phyloP scores from a whole-genome alignment of 1,139 yeast species.

The Lodderomyces theae region DNA sequence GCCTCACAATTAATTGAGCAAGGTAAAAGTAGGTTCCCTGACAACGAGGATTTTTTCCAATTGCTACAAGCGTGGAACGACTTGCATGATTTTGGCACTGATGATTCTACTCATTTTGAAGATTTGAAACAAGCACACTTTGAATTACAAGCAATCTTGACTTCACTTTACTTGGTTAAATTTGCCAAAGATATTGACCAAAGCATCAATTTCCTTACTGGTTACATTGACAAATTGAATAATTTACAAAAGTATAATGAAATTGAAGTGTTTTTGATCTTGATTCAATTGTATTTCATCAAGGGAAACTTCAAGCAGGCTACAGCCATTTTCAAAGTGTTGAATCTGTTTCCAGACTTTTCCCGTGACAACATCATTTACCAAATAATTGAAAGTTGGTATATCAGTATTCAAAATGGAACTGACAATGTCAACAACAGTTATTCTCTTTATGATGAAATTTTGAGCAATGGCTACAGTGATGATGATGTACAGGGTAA shows the following conservation, averaged over 20 bases:
- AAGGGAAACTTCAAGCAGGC: slow-evolving; percentile 41
- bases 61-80: slow-evolving; percentile 44
- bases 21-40: slow-evolving; percentile 37
- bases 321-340: slow-evolving; percentile 31
- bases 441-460: slow-evolving; percentile 72
- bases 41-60: slow-evolving; percentile 37
- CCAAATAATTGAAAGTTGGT: slow-evolving; percentile 69
- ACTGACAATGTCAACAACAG: slow-evolving; percentile 57
- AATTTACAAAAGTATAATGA: slow-evolving; percentile 25
- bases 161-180: slow-evolving; percentile 41
- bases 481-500: slow-evolving; percentile 42
- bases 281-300: slow-evolving; percentile 42
- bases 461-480: slow-evolving; percentile 48
- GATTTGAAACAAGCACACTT: slow-evolving; percentile 33
- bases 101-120: slow-evolving; percentile 38
- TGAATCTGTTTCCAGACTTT: slow-evolving; percentile 39
- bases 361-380: slow-evolving; percentile 66
- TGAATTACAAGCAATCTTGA: slow-evolving; percentile 44
- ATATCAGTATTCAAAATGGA: slow-evolving; percentile 53
- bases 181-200: slow-evolving; percentile 38
- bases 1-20: slow-evolving; percentile 40
- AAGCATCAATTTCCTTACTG: slow-evolving; percentile 34
- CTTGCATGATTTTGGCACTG: slow-evolving; percentile 42
- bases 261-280: slow-evolving; percentile 44
- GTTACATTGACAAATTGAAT: slow-evolving; percentile 22